Conservation (phyloP, 2,329 filamentous ascomycete species). For the Dothistroma septosporum region DNA sequence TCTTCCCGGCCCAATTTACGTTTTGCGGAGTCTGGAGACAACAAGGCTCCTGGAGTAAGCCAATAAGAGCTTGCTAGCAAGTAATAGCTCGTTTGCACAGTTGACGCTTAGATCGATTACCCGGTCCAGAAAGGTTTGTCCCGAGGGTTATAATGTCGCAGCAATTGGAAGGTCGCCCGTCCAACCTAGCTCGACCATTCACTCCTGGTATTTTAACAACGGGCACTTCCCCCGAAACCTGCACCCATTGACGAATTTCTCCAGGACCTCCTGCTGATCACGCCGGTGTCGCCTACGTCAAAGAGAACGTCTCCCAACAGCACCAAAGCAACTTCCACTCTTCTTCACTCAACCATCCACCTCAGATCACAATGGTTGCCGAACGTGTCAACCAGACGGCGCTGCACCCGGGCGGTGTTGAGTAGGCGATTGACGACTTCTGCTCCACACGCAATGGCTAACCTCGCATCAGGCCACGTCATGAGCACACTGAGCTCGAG, state of each 20-base stretch:
- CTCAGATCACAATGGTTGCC: conserved; percentile 42
- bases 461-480: conserved; percentile 60
- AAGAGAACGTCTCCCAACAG: conserved; percentile 56
- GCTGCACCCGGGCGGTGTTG: conserved; percentile 84
- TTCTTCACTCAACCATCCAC: conserved; percentile 48
- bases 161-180: not conserved
- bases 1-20: not conserved
- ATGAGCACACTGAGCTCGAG: conserved; percentile 93
- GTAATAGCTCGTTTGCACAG: conserved; percentile 2
- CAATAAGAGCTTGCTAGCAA: not conserved
- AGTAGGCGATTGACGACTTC: conserved; percentile 58
- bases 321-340: conserved; percentile 57
- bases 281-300: conserved; percentile 51
- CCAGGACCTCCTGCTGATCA: conserved; percentile 40
- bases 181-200: not conserved
- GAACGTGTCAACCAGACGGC: conserved; percentile 80
- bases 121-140: conserved; percentile 1
- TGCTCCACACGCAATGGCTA: conserved; percentile 4
- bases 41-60: not conserved
- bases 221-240: not conserved
- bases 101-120: conserved; percentile 4
- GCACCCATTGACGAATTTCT: conserved; percentile 5
- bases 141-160: conserved; percentile 3
- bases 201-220: conserved; percentile 1
- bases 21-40: not conserved